Evolutionary conservation across 176 grass and related monocot genomes (phyloP), one percentile per base, ranked within the genome.

Genomic region (Rhynchospora pubera): DNA sequence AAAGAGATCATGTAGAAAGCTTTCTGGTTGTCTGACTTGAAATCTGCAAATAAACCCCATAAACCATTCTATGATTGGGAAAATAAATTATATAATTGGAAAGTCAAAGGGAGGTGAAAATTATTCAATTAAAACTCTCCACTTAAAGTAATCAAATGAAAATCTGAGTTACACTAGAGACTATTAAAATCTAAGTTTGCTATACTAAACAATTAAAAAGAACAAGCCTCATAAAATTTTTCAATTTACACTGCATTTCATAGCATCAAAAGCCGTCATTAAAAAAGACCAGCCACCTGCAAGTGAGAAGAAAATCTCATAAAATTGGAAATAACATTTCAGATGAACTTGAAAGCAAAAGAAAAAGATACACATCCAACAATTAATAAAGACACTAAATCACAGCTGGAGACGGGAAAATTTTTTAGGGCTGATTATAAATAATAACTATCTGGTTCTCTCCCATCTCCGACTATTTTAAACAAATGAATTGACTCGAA

Each of bases 261-360:
- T 26, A 24, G 9, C 42, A 70, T 70, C 23, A 55, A 1, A 76
- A 53, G 13, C 8, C 23, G 53, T 53, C 22, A 43, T 76, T 9
- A 76, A 15, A 76, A 76, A 30, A 76, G 72, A 52, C 72, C 72
- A 18, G 48, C 72, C 7, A 76, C 50, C 72, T 76, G 72, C 72
- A 76, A 55, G 15, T 32, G 18, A 30, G 13, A 30, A 76, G 46
- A 21, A 76, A 74, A 76, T 21, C n/a, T 12, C 72, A 76, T 24
- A 30, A 55, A 0, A 76, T 76, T 55, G 53, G 48, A 76, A 24
- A 53, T 5, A 76, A 55, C 30, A 53, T 24, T 55, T 16, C 22
- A 76, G 24, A 47, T 3, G 15, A 55, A 22, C 71, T 76, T 53
- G 1, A 39, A 39, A 39, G 2, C 34, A 39, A 57, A 57, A 18